Evolutionary conservation across 2,329 filamentous ascomycete species (phyloP).

Genomic region (Calonectria henricotiae): DNA sequence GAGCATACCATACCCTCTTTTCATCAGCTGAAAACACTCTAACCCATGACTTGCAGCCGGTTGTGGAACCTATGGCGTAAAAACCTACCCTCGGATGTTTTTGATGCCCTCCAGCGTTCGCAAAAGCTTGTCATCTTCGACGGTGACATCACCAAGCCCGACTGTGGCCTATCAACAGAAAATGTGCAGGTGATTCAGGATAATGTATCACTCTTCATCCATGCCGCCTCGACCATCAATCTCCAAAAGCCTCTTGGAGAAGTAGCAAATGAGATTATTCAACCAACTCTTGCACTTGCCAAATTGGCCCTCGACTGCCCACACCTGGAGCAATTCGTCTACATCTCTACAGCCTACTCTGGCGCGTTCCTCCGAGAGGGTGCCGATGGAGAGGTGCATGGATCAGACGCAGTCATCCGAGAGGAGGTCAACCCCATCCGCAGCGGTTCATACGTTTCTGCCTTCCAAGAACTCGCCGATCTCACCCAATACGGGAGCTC

Average conservation of each 20-base stretch:
- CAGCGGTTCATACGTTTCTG: slow-evolving; percentile 3
- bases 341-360: slow-evolving; percentile 16
- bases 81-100: slow-evolving; percentile 1
- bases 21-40: neutral
- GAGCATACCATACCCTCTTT: neutral
- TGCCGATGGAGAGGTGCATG: neutral
- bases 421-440: slow-evolving; percentile 16
- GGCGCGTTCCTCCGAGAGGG: slow-evolving; percentile 12
- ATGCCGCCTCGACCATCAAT: slow-evolving; percentile 14
- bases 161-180: neutral
- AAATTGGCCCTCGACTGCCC: slow-evolving; percentile 11
- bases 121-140: slow-evolving; percentile 11
- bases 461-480: slow-evolving; percentile 11
- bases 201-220: slow-evolving; percentile 14
- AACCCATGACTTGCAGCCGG: neutral
- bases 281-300: neutral
- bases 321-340: neutral
- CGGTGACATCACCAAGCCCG: slow-evolving; percentile 14
- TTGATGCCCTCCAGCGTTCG: neutral
- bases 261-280: slow-evolving; percentile 5
- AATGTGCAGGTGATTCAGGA: slow-evolving; percentile 7
- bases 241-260: slow-evolving; percentile 5
- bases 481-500: neutral
- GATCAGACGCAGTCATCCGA: slow-evolving; percentile 6
- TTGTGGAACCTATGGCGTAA: slow-evolving; percentile 16